Conservation (phyloP, 306 rosid species). For the Sicyos baderoa region DNA sequence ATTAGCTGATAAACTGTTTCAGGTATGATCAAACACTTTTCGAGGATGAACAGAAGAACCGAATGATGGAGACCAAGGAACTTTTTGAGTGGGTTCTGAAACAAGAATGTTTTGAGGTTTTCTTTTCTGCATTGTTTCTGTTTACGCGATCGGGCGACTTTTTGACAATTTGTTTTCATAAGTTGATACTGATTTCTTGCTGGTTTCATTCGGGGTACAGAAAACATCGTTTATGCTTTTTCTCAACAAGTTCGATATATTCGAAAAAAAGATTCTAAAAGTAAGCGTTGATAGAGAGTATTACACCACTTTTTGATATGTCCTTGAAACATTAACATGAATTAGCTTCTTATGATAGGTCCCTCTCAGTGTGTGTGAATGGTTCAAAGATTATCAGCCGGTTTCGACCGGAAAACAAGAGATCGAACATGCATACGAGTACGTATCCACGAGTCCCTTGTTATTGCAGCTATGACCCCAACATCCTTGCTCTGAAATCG, state of each 20-base stretch:
- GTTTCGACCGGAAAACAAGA: neutral
- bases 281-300: slow-evolving; percentile 38
- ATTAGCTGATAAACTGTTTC: slow-evolving; percentile 24
- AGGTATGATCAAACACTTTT: slow-evolving; percentile 98
- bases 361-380: neutral
- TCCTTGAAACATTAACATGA: slow-evolving; percentile 20
- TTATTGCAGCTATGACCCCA: neutral
- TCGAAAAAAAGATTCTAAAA: slow-evolving; percentile 80
- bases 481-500: neutral
- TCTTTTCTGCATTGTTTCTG: slow-evolving; percentile 16
- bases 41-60: slow-evolving; percentile 87
- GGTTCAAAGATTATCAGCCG: neutral
- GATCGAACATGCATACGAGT: neutral
- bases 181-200: neutral
- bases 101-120: slow-evolving; percentile 96
- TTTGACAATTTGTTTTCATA: neutral
- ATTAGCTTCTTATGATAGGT: slow-evolving; percentile 13
- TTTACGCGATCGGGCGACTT: neutral
- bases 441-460: slow-evolving; percentile 22
- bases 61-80: slow-evolving; percentile 94
- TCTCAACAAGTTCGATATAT: slow-evolving; percentile 89
- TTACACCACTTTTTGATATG: neutral
- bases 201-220: slow-evolving; percentile 33
- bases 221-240: slow-evolving; percentile 98
- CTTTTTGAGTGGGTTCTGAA: slow-evolving; percentile 93